Evolutionary conservation across 371 early-diverging fungal genomes (phyloP).

Genomic region (Modicella reniformis): DNA sequence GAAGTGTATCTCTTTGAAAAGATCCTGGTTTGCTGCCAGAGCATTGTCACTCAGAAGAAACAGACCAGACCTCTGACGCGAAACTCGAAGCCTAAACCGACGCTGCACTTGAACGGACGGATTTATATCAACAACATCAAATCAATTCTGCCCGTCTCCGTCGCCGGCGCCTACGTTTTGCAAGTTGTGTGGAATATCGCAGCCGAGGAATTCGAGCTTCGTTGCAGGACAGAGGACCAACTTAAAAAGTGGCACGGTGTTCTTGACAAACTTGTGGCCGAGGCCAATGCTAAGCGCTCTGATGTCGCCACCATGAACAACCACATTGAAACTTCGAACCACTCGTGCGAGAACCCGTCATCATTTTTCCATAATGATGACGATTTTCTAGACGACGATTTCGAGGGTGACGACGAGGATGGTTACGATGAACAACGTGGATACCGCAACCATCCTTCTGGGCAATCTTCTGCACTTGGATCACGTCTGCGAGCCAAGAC

Average conservation of each 20-base stretch:
- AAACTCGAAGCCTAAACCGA: constrained; percentile 43
- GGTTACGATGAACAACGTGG: constrained; percentile 54
- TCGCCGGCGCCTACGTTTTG: constrained; percentile 57
- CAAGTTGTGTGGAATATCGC: constrained; percentile 60
- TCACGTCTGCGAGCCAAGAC: constrained; percentile 50
- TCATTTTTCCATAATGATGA: constrained; percentile 52
- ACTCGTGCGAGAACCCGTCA: constrained; percentile 37
- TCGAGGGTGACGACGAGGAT: constrained; percentile 60
- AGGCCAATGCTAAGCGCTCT: constrained; percentile 36
- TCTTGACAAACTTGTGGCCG: constrained; percentile 37
- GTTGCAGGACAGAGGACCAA: constrained; percentile 76
- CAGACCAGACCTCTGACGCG: constrained; percentile 19
- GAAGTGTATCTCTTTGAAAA: constrained; percentile 89
- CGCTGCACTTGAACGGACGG: constrained; percentile 80
- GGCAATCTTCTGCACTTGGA: too few species aligned
- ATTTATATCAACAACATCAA: constrained; percentile 81
- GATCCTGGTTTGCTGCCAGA: constrained; percentile 89
- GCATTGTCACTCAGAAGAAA: constrained; percentile 57
- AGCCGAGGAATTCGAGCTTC: constrained; percentile 77
- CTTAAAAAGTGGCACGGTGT: constrained; percentile 84
- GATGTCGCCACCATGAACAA: constrained; percentile 50
- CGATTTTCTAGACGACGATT: constrained; percentile 53
- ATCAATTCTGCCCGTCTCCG: constrained; percentile 77
- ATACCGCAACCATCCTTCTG: constrained; percentile 43
- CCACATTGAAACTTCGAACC: constrained; percentile 56